Evolutionary conservation across 371 early-diverging fungal genomes (phyloP).

Genomic region (Cladochytrium tenue): DNA sequence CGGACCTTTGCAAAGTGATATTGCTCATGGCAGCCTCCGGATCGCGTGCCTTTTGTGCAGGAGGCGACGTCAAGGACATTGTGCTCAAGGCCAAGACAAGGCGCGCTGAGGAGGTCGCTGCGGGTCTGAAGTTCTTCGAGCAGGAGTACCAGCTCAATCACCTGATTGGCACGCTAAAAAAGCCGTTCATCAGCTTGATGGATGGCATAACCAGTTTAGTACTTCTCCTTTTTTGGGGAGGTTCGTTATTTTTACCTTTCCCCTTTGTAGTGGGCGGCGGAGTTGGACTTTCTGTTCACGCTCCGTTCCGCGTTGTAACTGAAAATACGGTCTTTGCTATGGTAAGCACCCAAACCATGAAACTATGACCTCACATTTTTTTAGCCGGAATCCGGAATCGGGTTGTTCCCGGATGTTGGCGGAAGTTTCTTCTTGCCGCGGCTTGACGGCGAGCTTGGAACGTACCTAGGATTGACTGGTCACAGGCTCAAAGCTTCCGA

Average conservation of each 20-base stretch:
- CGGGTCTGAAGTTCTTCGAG: conserved; percentile 79
- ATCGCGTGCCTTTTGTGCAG: conserved; percentile 88
- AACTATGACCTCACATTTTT: neutral
- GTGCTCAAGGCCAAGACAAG: conserved; percentile 36
- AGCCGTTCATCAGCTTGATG: conserved; percentile 85
- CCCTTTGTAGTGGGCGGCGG: conserved; percentile 99
- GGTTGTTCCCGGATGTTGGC: conserved; percentile 93
- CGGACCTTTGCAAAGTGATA: conserved; percentile 85
- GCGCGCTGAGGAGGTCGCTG: conserved; percentile 45
- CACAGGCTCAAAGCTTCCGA: conserved; percentile 79
- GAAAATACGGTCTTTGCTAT: conserved; percentile 91
- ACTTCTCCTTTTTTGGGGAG: too few relatives aligned
- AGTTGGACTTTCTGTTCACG: conserved; percentile 91
- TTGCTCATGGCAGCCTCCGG: conserved; percentile 75
- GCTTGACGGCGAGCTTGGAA: conserved; percentile 89
- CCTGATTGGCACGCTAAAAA: conserved; percentile 80
- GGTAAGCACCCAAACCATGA: conserved; percentile 52
- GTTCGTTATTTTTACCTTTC: too few relatives aligned
- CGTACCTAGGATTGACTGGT: conserved; percentile 91
- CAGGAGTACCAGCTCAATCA: conserved; percentile 91
- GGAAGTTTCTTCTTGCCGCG: conserved; percentile 90
- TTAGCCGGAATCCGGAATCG: conserved; percentile 76
- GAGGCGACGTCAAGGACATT: conserved; percentile 86
- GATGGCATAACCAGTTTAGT: conserved; percentile 86
- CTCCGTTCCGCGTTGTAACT: conserved; percentile 92